These are phyloP conservation scores for Phytopythium mirpurense DNA, from an alignment of 352 stramenopile species.

Conservation along the genomic window DNA sequence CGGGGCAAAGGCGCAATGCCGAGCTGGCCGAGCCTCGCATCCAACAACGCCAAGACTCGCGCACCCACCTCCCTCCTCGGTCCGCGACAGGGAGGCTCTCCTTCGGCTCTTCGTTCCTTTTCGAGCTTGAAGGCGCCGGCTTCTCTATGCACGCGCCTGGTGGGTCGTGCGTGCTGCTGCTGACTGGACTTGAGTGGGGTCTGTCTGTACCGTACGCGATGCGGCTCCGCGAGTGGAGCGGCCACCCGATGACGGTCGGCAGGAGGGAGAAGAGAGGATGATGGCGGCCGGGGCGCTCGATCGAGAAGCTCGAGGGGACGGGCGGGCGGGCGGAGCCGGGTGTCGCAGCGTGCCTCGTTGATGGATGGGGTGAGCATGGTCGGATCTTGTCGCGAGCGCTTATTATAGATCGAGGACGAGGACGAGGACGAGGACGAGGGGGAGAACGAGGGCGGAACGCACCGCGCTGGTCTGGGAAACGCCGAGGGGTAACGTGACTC, in stretches of 20 bases:
- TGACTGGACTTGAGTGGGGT: no score
- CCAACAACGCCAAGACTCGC: neutral
- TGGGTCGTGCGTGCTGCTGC: neutral
- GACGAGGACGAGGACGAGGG: no score
- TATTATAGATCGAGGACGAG: no score
- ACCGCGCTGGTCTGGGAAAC: no score
- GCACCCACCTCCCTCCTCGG: neutral
- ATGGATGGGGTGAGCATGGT: neutral
- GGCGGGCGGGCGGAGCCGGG: neutral
- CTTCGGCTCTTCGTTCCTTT: neutral
- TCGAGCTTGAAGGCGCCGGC: slow-evolving; percentile 1
- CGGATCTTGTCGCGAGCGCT: neutral
- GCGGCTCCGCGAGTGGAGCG: no score
- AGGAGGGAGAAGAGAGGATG: neutral
- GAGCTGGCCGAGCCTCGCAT: no score
- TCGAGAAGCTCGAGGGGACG: no score
- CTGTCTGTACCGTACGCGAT: no score
- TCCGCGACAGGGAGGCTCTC: slow-evolving; percentile 1
- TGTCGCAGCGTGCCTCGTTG: neutral
- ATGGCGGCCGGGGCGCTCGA: no score
- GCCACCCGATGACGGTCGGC: no score
- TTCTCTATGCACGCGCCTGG: slow-evolving; percentile 1
- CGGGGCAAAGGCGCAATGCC: no score
- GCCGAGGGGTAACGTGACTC: no score
- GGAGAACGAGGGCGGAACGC: neutral